Evolutionary conservation across 805 yeast species (phyloP), one percentile per base, ranked within the genome.

Genomic region (Cyberlindnera saturnus): DNA sequence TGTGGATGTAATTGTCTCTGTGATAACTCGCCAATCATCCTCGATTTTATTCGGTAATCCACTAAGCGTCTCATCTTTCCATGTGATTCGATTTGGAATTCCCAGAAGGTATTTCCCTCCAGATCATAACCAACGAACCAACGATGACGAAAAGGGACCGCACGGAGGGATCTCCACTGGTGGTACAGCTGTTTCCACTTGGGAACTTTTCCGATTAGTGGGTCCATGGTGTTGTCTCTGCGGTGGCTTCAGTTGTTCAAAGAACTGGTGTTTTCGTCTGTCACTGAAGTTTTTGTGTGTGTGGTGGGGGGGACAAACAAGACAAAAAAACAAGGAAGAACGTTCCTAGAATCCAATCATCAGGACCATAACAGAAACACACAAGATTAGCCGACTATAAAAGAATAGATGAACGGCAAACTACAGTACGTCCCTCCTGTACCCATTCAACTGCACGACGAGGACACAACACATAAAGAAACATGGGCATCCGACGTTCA

Each of bases 41-140:
- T 69, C n/a, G n/a, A 15, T 45, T 15, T 48, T 19, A 55, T 73
- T 75, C 5, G 69, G 58, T 87, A 86, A 44, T 81, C 79, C 42
- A 81, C 71, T 42, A 82, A 77, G 36, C 95, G 62, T 39, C 95
- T 69, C 45, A 81, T 61, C 20, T 62, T 65, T 51, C 77, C 69
- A 41, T 59, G 56, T 52, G 73, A 71, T 46, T 77, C 79, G 20
- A 20, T 29, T 40, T 71, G 70, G 61, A 82, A 80, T 59, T 86
- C 96, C 95, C 95, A 86, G 64, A 82, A 86, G 2, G 91, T 79
- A 60, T 86, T 86, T 3, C 93, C 95, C 33, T 78, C 79, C n/a
- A 87, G 67, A 56, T 86, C 95, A 56, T 84, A 86, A 2, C 88
- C 65, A 3, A 59, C 51, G 52, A 86, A 85, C 66, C 80, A 86